These are phyloP conservation scores for Penicillium sp. DNA, from an alignment of 2,329 filamentous ascomycete genomes.

Conservation along the genomic window DNA sequence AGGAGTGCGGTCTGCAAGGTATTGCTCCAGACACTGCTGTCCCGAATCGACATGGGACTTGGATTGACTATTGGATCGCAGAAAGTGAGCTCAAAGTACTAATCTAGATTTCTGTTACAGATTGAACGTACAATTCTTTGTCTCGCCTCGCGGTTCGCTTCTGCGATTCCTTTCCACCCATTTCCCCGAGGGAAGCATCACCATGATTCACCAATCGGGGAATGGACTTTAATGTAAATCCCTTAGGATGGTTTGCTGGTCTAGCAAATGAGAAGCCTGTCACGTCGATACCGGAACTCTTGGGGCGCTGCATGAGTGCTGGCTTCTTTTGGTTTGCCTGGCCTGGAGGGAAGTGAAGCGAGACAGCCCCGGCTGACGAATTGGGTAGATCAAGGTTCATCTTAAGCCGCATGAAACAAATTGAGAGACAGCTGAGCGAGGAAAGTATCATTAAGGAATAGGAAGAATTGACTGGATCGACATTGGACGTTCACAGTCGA, in stretches of 20 bases:
- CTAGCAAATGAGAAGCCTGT: constrained; percentile 37
- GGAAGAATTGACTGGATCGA: not conserved
- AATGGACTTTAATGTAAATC: constrained; percentile 24
- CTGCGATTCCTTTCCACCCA: not conserved
- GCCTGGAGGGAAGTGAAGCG: not conserved
- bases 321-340: constrained; percentile 8
- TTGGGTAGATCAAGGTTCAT: not conserved
- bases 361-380: not conserved
- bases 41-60: not conserved
- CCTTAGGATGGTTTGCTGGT: constrained; percentile 27
- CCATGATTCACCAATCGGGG: constrained; percentile 9
- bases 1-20: not conserved
- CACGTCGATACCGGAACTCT: constrained; percentile 31
- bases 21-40: not conserved
- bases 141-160: not conserved
- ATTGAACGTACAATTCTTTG: not conserved
- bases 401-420: not conserved
- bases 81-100: not conserved
- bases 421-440: too few relatives aligned
- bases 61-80: not conserved
- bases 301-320: constrained; percentile 35
- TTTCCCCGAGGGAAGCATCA: not conserved
- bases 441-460: not conserved
- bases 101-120: not conserved
- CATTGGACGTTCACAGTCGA: not conserved